Percentiles rank a stretch among this genome's conserved stretches.
phyloP scores from a whole-genome alignment of 75 land plant genomes.

The Selaginella moellendorffii region DNA sequence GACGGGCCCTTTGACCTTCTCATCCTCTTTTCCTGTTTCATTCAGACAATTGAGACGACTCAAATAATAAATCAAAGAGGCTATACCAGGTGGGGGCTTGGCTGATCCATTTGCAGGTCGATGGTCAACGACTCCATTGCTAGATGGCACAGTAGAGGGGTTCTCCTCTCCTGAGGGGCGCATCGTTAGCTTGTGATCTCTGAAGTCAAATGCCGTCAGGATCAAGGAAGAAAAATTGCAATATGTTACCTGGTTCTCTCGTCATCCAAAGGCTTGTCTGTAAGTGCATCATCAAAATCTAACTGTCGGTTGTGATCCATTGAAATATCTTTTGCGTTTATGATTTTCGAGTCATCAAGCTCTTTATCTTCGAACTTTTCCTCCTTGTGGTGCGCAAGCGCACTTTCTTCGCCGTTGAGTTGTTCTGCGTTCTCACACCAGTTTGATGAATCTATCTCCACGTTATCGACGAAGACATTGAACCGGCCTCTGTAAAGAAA shows the following conservation, averaged over 20 bases:
- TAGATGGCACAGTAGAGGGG: no score
- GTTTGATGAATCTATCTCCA: constrained; percentile 26
- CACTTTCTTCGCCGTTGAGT: constrained; percentile 10
- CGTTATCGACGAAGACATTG: constrained; percentile 68
- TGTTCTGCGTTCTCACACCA: constrained; percentile 15
- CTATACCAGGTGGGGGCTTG: background rate
- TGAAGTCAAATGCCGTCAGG: background rate
- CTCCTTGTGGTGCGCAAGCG: background rate
- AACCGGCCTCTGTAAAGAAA: constrained; percentile 67
- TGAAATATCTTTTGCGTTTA: background rate
- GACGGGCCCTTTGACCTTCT: constrained; percentile 25
- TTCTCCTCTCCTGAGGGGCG: no score
- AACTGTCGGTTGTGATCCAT: background rate
- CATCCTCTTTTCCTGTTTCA: constrained; percentile 2
- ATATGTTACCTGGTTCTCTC: background rate
- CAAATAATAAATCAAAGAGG: background rate
- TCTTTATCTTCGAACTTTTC: constrained; percentile 11
- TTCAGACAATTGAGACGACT: background rate
- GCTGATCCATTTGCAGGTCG: background rate
- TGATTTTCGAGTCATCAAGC: constrained; percentile 10
- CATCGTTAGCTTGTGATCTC: background rate
- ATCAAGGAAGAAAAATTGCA: background rate
- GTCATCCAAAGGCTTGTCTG: background rate
- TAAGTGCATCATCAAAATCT: constrained; percentile 12
- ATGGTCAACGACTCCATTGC: background rate